A percentile compares a stretch with the other conserved stretches of the same genome.
Evolutionary conservation across 257 asterid species (phyloP).

Genomic region (Lithospermum erythrorhizon): DNA sequence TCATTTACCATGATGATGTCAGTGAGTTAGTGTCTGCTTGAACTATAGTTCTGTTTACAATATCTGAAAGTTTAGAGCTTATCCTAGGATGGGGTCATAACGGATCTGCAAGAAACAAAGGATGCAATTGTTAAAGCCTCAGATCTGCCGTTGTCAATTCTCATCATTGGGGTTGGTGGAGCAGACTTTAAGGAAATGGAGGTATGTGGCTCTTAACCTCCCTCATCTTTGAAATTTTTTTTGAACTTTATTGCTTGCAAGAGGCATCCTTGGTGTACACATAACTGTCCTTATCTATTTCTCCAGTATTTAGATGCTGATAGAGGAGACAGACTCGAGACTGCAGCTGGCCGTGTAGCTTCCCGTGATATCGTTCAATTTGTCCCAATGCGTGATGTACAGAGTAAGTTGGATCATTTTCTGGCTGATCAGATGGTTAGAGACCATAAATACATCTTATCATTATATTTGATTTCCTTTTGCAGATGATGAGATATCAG

Average conservation of each 20-base stretch:
- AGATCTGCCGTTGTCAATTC: slow-evolving; percentile 89
- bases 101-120: slow-evolving; percentile 97
- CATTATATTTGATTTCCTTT: slow-evolving; percentile 5
- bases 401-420: slow-evolving; percentile 34
- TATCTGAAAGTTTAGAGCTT: neutral
- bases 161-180: slow-evolving; percentile 97
- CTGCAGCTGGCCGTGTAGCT: slow-evolving; percentile 83
- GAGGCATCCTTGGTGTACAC: neutral
- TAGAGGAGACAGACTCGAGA: slow-evolving; percentile 66
- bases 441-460: neutral
- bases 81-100: slow-evolving; percentile 87
- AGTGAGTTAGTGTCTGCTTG: neutral
- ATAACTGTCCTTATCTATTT: neutral
- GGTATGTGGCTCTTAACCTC: slow-evolving; percentile 33
- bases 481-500: slow-evolving; percentile 69
- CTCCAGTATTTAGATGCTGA: slow-evolving; percentile 82
- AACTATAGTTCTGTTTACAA: neutral
- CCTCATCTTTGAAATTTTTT: slow-evolving; percentile 1
- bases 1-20: too few species aligned
- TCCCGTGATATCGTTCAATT: slow-evolving; percentile 95
- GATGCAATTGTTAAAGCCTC: slow-evolving; percentile 91
- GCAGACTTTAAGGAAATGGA: slow-evolving; percentile 99
- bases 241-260: too few species aligned
- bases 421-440: neutral
- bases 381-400: slow-evolving; percentile 84